phyloP scores from a whole-genome alignment of 805 yeast species.

The Blastobotrys parvus region DNA sequence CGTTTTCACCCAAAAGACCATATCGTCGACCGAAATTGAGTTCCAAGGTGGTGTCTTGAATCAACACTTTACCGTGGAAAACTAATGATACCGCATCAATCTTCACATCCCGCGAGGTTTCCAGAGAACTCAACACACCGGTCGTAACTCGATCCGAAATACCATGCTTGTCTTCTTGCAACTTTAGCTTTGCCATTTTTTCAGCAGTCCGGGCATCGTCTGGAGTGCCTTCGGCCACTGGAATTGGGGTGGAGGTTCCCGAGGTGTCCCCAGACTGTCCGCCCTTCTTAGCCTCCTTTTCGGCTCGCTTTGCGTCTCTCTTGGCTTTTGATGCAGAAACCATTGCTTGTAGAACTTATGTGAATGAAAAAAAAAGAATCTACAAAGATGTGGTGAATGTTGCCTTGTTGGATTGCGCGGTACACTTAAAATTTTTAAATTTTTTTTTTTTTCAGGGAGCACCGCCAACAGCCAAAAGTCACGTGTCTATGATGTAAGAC shows the following conservation, averaged over 20 bases:
- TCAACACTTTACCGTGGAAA: constrained; percentile 95
- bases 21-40: constrained; percentile 96
- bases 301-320: constrained; percentile 95
- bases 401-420: not conserved
- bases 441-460: too few relatives aligned
- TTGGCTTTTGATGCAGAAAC: constrained; percentile 91
- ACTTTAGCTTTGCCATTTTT: constrained; percentile 75
- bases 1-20: constrained; percentile 96
- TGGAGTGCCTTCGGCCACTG: constrained; percentile 37
- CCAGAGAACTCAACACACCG: constrained; percentile 87
- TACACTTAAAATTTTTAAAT: too few relatives aligned
- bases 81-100: constrained; percentile 80
- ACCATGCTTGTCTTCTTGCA: constrained; percentile 92
- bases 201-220: constrained; percentile 48
- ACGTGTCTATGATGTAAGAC: too few relatives aligned
- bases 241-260: constrained; percentile 28
- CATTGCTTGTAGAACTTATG: constrained; percentile 13
- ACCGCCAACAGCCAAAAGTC: too few relatives aligned
- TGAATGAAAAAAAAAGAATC: not conserved
- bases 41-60: constrained; percentile 87
- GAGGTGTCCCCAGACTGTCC: constrained; percentile 31
- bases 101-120: constrained; percentile 90
- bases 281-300: constrained; percentile 65
- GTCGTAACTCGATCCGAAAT: constrained; percentile 95
- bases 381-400: not conserved